Base-by-base conservation (phyloP, 768 basidiomycete species). In the Harrya chromipes region DNA sequence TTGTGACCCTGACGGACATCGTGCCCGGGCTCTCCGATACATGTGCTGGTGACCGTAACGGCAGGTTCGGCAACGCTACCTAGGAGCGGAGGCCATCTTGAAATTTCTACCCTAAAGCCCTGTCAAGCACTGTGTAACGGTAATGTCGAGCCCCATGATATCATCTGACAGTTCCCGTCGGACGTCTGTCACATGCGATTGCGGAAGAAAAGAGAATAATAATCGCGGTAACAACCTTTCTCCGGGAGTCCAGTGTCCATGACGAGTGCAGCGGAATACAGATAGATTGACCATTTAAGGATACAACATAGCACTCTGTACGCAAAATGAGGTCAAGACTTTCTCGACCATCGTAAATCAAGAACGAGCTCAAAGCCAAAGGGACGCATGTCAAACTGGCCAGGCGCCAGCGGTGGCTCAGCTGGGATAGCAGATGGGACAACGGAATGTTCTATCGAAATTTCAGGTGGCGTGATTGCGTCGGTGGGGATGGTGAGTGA, bases 361-460 rank as follows among this genome's bases (percentile, higher is more conserved):
- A 93, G 49, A 34, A 90, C 71, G 49, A 91, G 69, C 37, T 80
- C 82, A 38, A 93, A 70, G 9, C 90, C 90, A 66, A 85, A 82
- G 11, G 77, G 76, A 23, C 83, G 79, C 52, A 93, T 66, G 63
- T 92, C 89, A 58, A 87, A 83, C 62, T 87, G 81, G 56, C 72
- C 68, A 36, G 78, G 72, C 40, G 71, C 54, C 40, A 72, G 52
- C 4, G 36, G 48, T 40, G 45, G 51, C 39, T 51, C 60, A 40
- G 34, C 42, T 40, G 53, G 56, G 52, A 44, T 59, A 27, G 33
- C 56, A 27, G 50, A 47, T 45, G 45, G 51, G 44, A 43, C 16
- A 43, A 19, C 20, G 27, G 53, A 27, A 9, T 46, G 35, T 17
- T 47, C 27, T 43, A 17, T 27, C 45, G 43, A 43, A 40, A 29